Evolutionary conservation across 2,329 filamentous ascomycete species (phyloP), one percentile per base, ranked within the genome.

Genomic region (Monilinia laxa): DNA sequence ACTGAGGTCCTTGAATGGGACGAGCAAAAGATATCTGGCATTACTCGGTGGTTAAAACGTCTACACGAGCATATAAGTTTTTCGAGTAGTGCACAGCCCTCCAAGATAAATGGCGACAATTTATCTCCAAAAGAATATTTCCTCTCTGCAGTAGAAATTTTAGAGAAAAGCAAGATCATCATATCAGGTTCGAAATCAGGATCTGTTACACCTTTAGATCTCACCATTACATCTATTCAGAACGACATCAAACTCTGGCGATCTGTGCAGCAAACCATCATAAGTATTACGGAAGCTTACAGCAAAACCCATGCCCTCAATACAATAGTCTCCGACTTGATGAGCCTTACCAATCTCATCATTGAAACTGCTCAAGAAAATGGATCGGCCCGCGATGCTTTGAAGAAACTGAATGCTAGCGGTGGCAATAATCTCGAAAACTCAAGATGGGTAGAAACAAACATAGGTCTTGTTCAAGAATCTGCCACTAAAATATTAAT

Each of bases 1-100:
- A 87, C 83, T 53, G 92, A 96, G 66, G 85, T 95, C 1, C 83
- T 97, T 1, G 91, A 95, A 76, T 97, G 93, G 92, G 92, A 96
- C 64, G 91, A 92, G 74, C 81, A 84, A 52, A 94, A 93, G 76
- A 94, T 97, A 60, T 81, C 87, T 0, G 93, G 93, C 2, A 85
- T 96, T 23, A 90, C 90, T 60, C 85, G 93, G 63, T 97, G 93
- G 93, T 83, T 96, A 20, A 81, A 83, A 4, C 84, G 90, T 25
- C 76, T 96, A 80, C 55, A 73, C 47, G 69, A 73, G 1, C 58
- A 67, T 31, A 18, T 71, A 68, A 20, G 28, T 47, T 14, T n/a
- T 23, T 10, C n/a, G 10, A 57, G 42, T 49, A 56, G 28, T 47
- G 53, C 5, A n/a, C 25, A 14, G 52, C 23, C 23, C 38, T 45